Percentiles rank a stretch among this genome's conserved stretches.
phyloP scores from a whole-genome alignment of 768 basidiomycete genomes.

The Podaxis carcinomalis region DNA sequence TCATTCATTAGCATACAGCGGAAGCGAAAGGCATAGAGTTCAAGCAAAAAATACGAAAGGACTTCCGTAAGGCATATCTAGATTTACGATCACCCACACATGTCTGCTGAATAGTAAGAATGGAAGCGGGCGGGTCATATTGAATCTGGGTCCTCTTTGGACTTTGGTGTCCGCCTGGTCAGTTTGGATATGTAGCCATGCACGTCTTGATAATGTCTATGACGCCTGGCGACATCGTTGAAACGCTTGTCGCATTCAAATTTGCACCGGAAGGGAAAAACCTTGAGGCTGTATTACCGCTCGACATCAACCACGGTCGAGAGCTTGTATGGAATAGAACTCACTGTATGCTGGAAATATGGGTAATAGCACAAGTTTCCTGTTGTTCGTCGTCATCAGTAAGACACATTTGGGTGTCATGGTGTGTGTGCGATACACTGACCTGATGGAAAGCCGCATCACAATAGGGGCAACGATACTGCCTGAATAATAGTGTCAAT shows the following conservation, averaged over 20 bases:
- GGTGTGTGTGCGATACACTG: background rate
- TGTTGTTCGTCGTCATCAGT: conserved; percentile 16
- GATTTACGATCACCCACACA: background rate
- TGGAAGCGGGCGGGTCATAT: background rate
- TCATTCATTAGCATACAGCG: background rate
- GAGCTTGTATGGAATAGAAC: conserved; percentile 6
- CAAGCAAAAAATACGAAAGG: background rate
- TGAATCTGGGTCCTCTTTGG: background rate
- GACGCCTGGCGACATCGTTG: conserved; percentile 62
- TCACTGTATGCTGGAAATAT: conserved; percentile 46
- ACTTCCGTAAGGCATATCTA: background rate
- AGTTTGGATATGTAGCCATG: conserved; percentile 12
- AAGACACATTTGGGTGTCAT: background rate
- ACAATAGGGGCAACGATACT: conserved; percentile 5
- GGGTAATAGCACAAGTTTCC: conserved; percentile 56
- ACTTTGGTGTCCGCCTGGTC: background rate
- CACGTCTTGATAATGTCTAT: conserved; percentile 30
- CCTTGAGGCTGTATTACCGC: conserved; percentile 44
- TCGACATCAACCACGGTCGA: background rate
- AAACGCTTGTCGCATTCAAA: conserved; percentile 44
- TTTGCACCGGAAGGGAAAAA: conserved; percentile 47
- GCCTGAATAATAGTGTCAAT: conserved; percentile 19
- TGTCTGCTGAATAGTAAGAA: background rate
- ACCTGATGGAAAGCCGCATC: background rate
- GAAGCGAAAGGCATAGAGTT: background rate